phyloP scores from a whole-genome alignment of 2,329 filamentous ascomycete genomes.

The Phialocephala subalpina region DNA sequence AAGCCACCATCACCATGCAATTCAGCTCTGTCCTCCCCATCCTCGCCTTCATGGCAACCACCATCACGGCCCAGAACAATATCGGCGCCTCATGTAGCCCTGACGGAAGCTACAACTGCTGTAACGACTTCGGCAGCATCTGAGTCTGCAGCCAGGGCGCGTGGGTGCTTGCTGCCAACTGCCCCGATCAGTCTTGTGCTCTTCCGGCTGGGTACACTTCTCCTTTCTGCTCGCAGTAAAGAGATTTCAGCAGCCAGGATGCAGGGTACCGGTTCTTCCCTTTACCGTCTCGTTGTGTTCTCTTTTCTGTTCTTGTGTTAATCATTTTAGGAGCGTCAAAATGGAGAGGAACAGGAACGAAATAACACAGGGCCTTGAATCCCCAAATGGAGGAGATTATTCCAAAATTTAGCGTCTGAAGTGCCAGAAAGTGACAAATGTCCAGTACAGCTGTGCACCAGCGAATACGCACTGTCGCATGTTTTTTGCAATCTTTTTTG shows the following conservation, averaged over 20 bases:
- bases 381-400: no score
- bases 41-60: conserved; percentile 13
- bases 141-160: conserved; percentile 5
- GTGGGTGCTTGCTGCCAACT: conserved; percentile 6
- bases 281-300: no score
- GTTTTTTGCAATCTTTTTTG: no score
- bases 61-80: conserved; percentile 9
- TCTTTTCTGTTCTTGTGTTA: no score
- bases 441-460: no score
- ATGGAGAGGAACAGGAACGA: no score
- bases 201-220: background rate
- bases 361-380: no score
- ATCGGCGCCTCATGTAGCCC: conserved; percentile 6
- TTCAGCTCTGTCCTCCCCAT: conserved; percentile 5
- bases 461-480: no score
- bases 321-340: no score
- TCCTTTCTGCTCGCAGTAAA: conserved; percentile 6
- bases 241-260: background rate
- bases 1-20: conserved; percentile 13
- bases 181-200: conserved; percentile 6
- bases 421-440: no score
- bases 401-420: no score
- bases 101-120: conserved; percentile 8
- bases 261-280: background rate
- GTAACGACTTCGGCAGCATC: conserved; percentile 9